phyloP scores from a whole-genome alignment of 108 stramenopile genomes.

The Stephanodiscus minutulus region DNA sequence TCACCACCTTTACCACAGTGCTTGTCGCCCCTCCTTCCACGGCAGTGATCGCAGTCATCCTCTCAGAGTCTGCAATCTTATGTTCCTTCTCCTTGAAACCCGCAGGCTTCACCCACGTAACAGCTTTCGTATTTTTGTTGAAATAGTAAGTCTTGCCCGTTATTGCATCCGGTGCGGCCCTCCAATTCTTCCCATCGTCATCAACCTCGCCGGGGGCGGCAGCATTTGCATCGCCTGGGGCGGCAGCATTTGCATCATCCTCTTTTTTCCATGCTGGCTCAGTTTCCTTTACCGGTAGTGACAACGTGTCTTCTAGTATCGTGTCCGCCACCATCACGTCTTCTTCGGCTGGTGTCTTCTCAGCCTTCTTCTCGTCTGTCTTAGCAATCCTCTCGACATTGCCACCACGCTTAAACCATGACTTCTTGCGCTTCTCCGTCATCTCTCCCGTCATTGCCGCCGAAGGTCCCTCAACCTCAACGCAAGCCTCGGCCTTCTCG shows the following conservation, averaged over 20 bases:
- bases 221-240: too few species aligned
- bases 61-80: slow-evolving; percentile 12
- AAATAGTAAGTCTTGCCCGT: slow-evolving; percentile 77
- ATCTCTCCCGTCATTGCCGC: not conserved
- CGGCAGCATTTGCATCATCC: not conserved
- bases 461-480: not conserved
- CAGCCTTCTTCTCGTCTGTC: slow-evolving; percentile 32
- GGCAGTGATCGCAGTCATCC: not conserved
- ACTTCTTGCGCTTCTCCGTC: slow-evolving; percentile 9
- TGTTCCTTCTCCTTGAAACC: slow-evolving; percentile 45
- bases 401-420: slow-evolving; percentile 20
- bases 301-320: not conserved
- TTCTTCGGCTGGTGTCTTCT: slow-evolving; percentile 13
- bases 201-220: not conserved
- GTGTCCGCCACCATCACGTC: not conserved
- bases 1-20: not conserved
- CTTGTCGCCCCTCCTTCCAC: not conserved
- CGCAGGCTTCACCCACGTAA: slow-evolving; percentile 72
- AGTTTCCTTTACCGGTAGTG: not conserved
- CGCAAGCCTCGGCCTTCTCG: slow-evolving; percentile 5
- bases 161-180: slow-evolving; percentile 51
- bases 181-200: slow-evolving; percentile 47
- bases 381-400: slow-evolving; percentile 27
- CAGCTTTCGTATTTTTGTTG: slow-evolving; percentile 64
- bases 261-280: not conserved